Conservation (phyloP, 1,284 basidiomycete species). For the Sporisorium reilianum region DNA sequence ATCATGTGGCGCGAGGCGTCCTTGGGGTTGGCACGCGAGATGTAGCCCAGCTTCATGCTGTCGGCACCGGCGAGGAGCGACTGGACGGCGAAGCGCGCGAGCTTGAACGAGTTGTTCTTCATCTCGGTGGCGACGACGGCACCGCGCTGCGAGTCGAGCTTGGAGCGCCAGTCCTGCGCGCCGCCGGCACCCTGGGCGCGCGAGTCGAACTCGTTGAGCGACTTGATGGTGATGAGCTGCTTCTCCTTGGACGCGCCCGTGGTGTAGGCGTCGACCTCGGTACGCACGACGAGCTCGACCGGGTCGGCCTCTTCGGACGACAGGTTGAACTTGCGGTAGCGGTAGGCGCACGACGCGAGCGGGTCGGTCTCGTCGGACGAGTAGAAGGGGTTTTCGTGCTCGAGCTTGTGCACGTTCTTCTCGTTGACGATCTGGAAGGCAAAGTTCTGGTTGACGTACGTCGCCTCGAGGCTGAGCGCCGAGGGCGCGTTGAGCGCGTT, state of each 20-base stretch:
- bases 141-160: slow-evolving; percentile 94
- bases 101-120: slow-evolving; percentile 99
- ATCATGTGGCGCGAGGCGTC: slow-evolving; percentile 96
- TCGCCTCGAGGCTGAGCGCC: slow-evolving; percentile 94
- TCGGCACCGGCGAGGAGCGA: slow-evolving; percentile 95
- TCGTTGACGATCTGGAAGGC: slow-evolving; percentile 94
- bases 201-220: slow-evolving; percentile 97
- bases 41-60: slow-evolving; percentile 95
- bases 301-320: slow-evolving; percentile 84
- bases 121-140: slow-evolving; percentile 99
- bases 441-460: slow-evolving; percentile 99
- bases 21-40: slow-evolving; percentile 91
- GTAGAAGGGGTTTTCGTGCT: slow-evolving; percentile 81
- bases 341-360: slow-evolving; percentile 92
- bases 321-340: slow-evolving; percentile 95
- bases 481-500: slow-evolving; percentile 94
- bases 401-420: slow-evolving; percentile 71
- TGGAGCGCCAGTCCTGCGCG: slow-evolving; percentile 95
- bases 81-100: slow-evolving; percentile 97
- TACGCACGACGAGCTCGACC: slow-evolving; percentile 90
- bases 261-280: slow-evolving; percentile 91
- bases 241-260: slow-evolving; percentile 53
- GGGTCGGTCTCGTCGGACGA: slow-evolving; percentile 93
- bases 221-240: slow-evolving; percentile 80
- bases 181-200: slow-evolving; percentile 88